Evolutionary conservation across 257 asterid species (phyloP), one percentile per base, ranked within the genome.

Genomic region (Gentiana straminea): DNA sequence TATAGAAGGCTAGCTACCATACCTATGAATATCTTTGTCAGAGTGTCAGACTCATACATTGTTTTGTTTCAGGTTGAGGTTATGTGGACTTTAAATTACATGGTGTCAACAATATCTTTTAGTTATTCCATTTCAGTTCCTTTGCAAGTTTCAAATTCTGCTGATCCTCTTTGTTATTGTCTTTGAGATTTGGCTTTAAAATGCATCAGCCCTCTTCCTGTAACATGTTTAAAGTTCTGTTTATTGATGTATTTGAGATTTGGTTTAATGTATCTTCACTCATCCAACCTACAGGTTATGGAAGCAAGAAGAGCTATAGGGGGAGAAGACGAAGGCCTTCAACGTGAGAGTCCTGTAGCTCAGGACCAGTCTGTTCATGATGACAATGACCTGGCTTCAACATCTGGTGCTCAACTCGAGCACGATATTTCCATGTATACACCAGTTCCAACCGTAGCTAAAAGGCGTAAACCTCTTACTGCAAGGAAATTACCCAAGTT

Each of bases 401-500:
- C 81, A 64, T 57, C 80, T 34, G 74, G 58, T 84, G 84, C 84
- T 80, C 86, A 68, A 51, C 83, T 76, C 51, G 85, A 81, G 83
- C 86, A 80, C 33, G 68, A 70, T 36, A 5, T 62, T 55, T 54
- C 80, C 2, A 60, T 56, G 61, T 64, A 55, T 12, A 57, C 94
- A 52, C 92, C 93, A 51, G 39, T 37, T 44, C 84, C 87, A 63
- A 64, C 53, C 1, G 33, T 51, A 45, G 68, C 71, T 54, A 73
- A 61, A 60, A 63, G 51, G 7, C 56, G 67, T 34, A 1, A 24
- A 39, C 74, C 76, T n/a, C 58, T 72, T 24, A 69, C 83, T 5
- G 71, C 75, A 8, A 79, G 84, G 5, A 79, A 86, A 70, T 82
- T 84, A 55, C 93, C 87, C 5, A 84, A 78, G 75, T 73, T 87